Conservation (phyloP, 2,329 filamentous ascomycete species). For the Sclerotinia minor region DNA sequence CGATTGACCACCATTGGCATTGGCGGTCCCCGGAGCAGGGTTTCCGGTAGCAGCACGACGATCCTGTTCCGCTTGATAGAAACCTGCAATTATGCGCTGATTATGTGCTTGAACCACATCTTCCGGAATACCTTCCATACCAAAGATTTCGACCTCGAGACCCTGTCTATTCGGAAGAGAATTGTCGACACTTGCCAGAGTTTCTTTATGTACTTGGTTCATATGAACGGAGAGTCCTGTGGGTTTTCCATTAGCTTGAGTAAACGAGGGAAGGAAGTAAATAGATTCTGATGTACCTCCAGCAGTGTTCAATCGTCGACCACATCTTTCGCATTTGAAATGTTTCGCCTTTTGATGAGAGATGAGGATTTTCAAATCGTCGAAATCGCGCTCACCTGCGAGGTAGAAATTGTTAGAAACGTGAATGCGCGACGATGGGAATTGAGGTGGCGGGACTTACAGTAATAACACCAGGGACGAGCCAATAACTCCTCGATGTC, state of each 20-base stretch:
- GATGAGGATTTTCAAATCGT: constrained; percentile 94
- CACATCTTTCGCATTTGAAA: constrained; percentile 94
- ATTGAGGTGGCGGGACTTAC: constrained; percentile 48
- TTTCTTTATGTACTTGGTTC: constrained; percentile 98
- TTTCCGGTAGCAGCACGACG: constrained; percentile 82
- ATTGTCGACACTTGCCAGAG: constrained; percentile 84
- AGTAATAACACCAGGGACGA: constrained; percentile 98
- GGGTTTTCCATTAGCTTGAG: constrained; percentile 21
- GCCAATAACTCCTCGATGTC: constrained; percentile 84
- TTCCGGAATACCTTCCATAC: constrained; percentile 94
- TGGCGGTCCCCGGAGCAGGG: constrained; percentile 62
- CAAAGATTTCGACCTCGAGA: constrained; percentile 93
- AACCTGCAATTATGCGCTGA: constrained; percentile 81
- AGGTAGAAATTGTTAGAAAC: not conserved
- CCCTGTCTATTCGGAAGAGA: constrained; percentile 82
- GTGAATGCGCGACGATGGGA: constrained; percentile 12
- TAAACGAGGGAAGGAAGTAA: too few species aligned
- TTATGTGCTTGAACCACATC: constrained; percentile 81
- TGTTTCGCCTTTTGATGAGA: constrained; percentile 99
- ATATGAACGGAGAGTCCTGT: constrained; percentile 91
- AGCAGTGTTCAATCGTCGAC: constrained; percentile 84
- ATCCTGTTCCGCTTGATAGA: constrained; percentile 82
- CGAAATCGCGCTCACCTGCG: constrained; percentile 92
- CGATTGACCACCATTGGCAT: constrained; percentile 59
- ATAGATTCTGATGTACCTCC: constrained; percentile 65